Base-by-base conservation (phyloP, 805 yeast genomes). In the Kodamaea neixiangensis region DNA sequence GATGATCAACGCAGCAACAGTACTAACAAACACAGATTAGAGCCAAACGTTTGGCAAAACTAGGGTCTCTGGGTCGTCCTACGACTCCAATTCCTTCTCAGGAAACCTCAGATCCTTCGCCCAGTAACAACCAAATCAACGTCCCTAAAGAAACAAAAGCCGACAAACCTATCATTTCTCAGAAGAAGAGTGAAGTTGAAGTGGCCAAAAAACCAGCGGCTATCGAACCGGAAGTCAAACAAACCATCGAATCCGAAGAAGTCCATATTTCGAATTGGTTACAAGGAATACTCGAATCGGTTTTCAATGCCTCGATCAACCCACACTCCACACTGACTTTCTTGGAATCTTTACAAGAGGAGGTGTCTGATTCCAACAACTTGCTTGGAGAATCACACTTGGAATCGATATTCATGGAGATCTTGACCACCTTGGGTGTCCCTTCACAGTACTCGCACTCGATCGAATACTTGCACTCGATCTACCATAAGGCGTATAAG, bases 341-440 rank as follows among this genome's bases (percentile, higher is more conserved):
- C 29, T 53, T 72, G 21, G 61, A 60, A 5, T 57, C 69, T 4
- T 52, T 67, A 40, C 55, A 61, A 6, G 54, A 58, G 11, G 73
- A 69, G n/a, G 45, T 62, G 14, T 13, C 29, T 10, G 57, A 50
- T 18, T 43, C 46, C 4, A 52, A 29, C 37, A 54, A 17, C 34
- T 49, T 22, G 7, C 47, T 48, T 31, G 5, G 20, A 9, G 34
- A 20, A 5, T 73, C 71, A 31, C 60, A 65, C 18, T 61, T 81
- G 31, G 90, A 85, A 55, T 68, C 77, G 6, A 68, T 78, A 2
- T 76, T 83, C 49, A 73, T 84, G 63, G 87, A 83, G 53, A 62
- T 80, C 17, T 65, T 85, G 42, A 75, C 85, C 1, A 87, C 83
- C 50, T 58, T 65, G 33, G 89, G 88, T 0, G 69, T 75, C 13